These are phyloP conservation scores for Pestalotiopsis sp. DNA, from an alignment of 2,329 filamentous ascomycete species.

Conservation along the genomic window DNA sequence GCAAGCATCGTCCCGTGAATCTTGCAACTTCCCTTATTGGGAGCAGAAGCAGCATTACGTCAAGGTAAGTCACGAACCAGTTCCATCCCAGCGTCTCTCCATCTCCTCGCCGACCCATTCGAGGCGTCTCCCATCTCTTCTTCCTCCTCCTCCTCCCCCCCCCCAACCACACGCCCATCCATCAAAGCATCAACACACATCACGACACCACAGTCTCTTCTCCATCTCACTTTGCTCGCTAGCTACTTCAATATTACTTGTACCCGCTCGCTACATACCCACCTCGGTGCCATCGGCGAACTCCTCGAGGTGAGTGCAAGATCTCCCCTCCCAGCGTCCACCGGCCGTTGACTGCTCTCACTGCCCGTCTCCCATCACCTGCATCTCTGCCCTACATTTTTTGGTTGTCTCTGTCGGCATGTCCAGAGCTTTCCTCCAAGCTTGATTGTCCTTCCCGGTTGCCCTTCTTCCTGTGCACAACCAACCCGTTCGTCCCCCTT, in stretches of 20 bases:
- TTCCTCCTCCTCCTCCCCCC: background rate
- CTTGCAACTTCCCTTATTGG: background rate
- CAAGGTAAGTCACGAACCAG: background rate
- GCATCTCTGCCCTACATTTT: background rate
- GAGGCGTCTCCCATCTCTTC: background rate
- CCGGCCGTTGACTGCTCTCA: background rate
- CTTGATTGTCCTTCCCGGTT: background rate
- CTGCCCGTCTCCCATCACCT: background rate
- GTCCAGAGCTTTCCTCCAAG: background rate
- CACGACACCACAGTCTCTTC: conserved; percentile 40
- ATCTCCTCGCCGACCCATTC: background rate
- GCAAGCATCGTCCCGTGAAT: background rate
- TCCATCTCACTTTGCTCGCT: conserved; percentile 56
- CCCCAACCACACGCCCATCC: conserved; percentile 48
- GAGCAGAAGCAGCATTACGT: background rate
- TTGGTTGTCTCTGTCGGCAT: background rate
- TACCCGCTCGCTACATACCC: conserved; percentile 53
- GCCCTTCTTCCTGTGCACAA: background rate
- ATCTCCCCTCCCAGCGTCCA: background rate
- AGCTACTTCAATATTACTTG: conserved; percentile 60
- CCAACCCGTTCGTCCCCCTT: background rate
- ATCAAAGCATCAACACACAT: conserved; percentile 26
- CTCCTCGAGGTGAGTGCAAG: conserved; percentile 19
- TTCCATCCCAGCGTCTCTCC: background rate
- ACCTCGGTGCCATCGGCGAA: conserved; percentile 43